Conservation (phyloP, 139 green algal genomes). For the Pleodorina starrii region DNA sequence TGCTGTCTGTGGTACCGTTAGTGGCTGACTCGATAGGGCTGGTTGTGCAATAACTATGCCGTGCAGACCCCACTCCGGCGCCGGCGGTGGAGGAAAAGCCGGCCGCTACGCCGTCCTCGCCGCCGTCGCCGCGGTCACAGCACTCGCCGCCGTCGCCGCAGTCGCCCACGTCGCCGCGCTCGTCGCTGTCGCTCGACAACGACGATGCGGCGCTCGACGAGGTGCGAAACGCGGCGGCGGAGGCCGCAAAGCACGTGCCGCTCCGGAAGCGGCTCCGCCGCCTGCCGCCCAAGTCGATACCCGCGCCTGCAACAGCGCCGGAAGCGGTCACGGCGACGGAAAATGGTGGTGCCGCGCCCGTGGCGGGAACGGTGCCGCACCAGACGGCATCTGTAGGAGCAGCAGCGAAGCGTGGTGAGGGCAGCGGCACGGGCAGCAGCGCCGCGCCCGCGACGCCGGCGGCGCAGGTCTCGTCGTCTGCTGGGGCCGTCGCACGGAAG, state of each 20-base stretch:
- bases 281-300: background rate
- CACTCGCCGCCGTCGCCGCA: conserved; percentile 33
- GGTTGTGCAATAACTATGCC: background rate
- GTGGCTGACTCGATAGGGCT: no score
- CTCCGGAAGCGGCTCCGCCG: conserved; percentile 39
- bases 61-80: conserved; percentile 15
- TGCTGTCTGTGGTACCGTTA: no score
- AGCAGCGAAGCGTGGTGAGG: background rate
- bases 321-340: background rate
- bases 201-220: conserved; percentile 4
- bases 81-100: background rate
- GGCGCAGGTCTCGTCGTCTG: background rate
- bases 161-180: background rate
- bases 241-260: conserved; percentile 45
- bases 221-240: background rate
- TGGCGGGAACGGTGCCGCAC: background rate
- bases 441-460: background rate
- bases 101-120: conserved; percentile 14
- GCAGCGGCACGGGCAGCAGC: background rate
- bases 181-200: background rate
- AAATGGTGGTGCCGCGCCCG: background rate
- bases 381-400: background rate
- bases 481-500: background rate
- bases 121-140: conserved; percentile 25
- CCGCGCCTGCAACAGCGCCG: background rate